phyloP scores from a whole-genome alignment of 352 stramenopile genomes.

The Blastocystis sp. region DNA sequence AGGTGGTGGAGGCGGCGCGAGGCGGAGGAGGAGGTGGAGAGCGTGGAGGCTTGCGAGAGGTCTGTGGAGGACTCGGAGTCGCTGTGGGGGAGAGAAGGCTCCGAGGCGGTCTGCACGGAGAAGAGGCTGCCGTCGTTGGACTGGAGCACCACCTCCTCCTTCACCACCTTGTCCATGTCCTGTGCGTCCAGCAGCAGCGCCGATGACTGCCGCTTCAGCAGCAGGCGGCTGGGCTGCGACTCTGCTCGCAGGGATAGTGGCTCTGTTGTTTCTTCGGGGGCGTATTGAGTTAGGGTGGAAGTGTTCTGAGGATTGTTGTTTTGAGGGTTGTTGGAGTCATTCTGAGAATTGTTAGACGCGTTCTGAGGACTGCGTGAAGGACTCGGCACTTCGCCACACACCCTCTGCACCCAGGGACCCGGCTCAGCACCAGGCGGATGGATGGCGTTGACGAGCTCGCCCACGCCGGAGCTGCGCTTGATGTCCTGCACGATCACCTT shows the following conservation, averaged over 20 bases:
- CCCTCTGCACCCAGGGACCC: no score
- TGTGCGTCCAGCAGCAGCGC: constrained; percentile 30
- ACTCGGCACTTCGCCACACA: no score
- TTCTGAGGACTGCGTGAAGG: no score
- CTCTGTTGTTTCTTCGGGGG: no score
- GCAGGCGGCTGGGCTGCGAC: neutral
- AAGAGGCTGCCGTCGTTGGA: neutral
- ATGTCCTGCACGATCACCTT: neutral
- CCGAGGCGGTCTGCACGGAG: neutral
- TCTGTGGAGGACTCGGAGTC: no score
- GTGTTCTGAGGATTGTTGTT: no score
- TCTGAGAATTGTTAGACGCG: no score
- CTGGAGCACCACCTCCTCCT: constrained; percentile 37
- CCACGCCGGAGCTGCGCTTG: neutral
- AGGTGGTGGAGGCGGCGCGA: neutral
- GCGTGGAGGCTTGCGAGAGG: neutral
- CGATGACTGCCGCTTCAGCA: constrained; percentile 23
- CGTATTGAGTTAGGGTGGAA: no score
- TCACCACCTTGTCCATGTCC: constrained; percentile 47
- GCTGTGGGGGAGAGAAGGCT: neutral
- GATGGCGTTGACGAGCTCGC: no score
- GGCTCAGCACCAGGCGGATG: no score
- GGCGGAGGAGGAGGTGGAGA: neutral
- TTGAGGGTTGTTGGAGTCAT: no score
- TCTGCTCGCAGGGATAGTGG: no score